Evolutionary conservation across 768 basidiomycete species (phyloP).

Genomic region (Amanita polypyramis): DNA sequence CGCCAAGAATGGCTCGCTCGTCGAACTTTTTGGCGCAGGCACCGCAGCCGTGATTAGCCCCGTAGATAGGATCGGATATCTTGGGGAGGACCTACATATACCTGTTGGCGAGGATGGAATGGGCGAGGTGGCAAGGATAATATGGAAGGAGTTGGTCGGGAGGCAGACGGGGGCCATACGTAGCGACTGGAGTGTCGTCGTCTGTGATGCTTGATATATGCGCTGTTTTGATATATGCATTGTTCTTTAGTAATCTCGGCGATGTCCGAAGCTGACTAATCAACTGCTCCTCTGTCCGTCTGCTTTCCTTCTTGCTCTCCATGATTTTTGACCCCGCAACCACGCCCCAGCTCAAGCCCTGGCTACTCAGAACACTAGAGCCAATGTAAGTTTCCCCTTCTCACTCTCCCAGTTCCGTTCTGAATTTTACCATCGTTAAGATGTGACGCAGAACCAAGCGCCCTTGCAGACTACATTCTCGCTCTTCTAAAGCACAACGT

Average conservation of each 20-base stretch:
- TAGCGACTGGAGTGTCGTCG: conserved; percentile 69
- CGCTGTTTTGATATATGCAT: not conserved
- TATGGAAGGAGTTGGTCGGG: conserved; percentile 66
- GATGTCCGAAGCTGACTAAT: conserved; percentile 6
- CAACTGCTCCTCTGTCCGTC: not conserved
- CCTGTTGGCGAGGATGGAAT: conserved; percentile 64
- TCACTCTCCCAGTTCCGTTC: conserved; percentile 10
- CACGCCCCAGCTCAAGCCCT: conserved; percentile 63
- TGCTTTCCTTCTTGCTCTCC: conserved; percentile 1
- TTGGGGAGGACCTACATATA: conserved; percentile 50
- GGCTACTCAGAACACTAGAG: conserved; percentile 83
- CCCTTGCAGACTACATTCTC: conserved; percentile 89
- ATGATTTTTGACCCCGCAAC: conserved; percentile 68
- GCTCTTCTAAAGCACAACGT: conserved; percentile 89
- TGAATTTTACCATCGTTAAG: conserved; percentile 29
- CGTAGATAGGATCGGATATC: conserved; percentile 64
- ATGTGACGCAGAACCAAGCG: conserved; percentile 93
- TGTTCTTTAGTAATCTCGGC: not conserved
- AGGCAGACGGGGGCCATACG: conserved; percentile 71
- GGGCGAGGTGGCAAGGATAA: conserved; percentile 66
- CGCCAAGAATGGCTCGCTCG: conserved; percentile 48
- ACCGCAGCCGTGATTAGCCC: conserved; percentile 73
- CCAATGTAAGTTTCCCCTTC: conserved; percentile 57
- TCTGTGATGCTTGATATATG: conserved; percentile 18
- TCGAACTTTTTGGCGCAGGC: conserved; percentile 81